Evolutionary conservation across 2,329 filamentous ascomycete genomes (phyloP), one percentile per base, ranked within the genome.

Genomic region (Hymenoscyphus repandus): DNA sequence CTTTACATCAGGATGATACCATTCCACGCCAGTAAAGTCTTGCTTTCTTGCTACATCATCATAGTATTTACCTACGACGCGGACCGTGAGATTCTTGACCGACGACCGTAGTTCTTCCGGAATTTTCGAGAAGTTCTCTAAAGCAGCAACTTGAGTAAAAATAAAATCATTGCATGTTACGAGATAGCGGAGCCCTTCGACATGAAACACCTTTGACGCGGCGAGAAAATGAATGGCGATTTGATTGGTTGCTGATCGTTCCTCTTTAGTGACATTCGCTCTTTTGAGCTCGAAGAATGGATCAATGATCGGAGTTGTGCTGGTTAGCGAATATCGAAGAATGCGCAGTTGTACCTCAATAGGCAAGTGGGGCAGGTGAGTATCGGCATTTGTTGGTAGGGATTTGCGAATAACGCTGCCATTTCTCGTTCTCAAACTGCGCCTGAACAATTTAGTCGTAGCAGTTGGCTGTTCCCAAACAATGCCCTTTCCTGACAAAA

Each of bases 1-100:
- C 2, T 38, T 10, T 10, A 59, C 22, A 2, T 32, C 31, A 18
- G 47, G 37, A 47, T 59, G 55, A 34, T 61, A 58, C 9, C 10
- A 7, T 12, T n/a, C 39, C 13, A 43, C 43, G 30, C 50, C 54
- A 36, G 30, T 39, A 5, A 59, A 13, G 20, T 56, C 50, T 38
- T 39, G 27, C 30, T 52, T 58, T 12, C 43, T 38, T 32, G 55
- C 43, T 6, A 74, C 69, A 44, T 81, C 77, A 49, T 80, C 76
- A 53, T 78, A 82, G 61, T 77, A 81, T 46, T 69, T 70, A 9
- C 77, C 78, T 51, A 80, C 74, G 58, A 81, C 66, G 38, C 78
- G 76, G 37, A 81, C 66, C 27, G 69, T 79, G 58, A 77, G 64
- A 50, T 72, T 66, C 20, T 68, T 68, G 48, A 82, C 70, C 10